These are phyloP conservation scores for Ophiostoma montium DNA, from an alignment of 2,329 filamentous ascomycete genomes.

Conservation along the genomic window DNA sequence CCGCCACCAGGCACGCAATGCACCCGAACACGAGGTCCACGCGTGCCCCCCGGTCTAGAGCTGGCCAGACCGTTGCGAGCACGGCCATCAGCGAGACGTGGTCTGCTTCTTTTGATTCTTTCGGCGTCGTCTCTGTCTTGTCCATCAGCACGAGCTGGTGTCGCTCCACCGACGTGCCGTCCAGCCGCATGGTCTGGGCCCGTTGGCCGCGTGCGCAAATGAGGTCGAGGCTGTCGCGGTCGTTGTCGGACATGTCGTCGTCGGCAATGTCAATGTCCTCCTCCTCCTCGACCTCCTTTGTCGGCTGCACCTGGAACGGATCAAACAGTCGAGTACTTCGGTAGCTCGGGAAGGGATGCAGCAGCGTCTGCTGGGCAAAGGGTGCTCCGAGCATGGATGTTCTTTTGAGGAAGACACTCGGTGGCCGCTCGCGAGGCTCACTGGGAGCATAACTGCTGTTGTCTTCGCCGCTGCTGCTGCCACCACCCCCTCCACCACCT, in stretches of 20 bases:
- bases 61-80: slow-evolving; percentile 56
- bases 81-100: not conserved
- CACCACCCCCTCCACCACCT: not conserved
- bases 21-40: slow-evolving; percentile 45
- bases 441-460: too few species aligned
- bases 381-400: slow-evolving; percentile 3
- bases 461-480: too few species aligned
- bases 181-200: slow-evolving; percentile 7
- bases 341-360: not conserved
- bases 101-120: not conserved
- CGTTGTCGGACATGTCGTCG: not conserved
- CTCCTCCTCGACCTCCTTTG: not conserved
- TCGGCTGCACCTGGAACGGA: not conserved
- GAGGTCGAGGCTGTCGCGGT: slow-evolving; percentile 6
- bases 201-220: slow-evolving; percentile 4
- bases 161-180: not conserved
- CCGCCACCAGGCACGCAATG: slow-evolving; percentile 46
- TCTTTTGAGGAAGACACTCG: not conserved
- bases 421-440: too few species aligned
- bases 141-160: not conserved
- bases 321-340: not conserved
- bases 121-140: not conserved
- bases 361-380: not conserved
- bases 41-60: slow-evolving; percentile 36
- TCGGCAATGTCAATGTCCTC: not conserved